phyloP scores from a whole-genome alignment of 2,329 filamentous ascomycete genomes.

The Harringtonia aguacate region DNA sequence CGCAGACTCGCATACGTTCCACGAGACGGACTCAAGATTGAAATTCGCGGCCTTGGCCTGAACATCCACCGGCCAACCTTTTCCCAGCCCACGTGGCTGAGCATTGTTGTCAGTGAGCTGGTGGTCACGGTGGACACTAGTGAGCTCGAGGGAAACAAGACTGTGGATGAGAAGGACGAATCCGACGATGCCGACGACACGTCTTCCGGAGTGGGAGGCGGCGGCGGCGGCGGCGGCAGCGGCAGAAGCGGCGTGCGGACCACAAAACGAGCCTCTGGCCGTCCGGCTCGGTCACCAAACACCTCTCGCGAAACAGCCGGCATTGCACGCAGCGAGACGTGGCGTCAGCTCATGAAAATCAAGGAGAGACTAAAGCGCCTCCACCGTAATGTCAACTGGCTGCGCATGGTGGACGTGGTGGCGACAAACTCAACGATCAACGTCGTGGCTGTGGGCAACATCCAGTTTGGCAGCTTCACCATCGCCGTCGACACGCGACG shows the following conservation, averaged over 20 bases:
- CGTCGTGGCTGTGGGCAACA: constrained; percentile 68
- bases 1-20: constrained; percentile 85
- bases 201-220: background rate
- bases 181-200: constrained; percentile 11
- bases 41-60: constrained; percentile 80
- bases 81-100: constrained; percentile 93
- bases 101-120: constrained; percentile 76
- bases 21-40: constrained; percentile 77
- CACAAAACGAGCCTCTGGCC: background rate
- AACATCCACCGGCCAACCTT: constrained; percentile 90
- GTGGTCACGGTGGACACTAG: constrained; percentile 72
- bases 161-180: constrained; percentile 16
- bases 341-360: constrained; percentile 64
- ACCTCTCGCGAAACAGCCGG: constrained; percentile 18
- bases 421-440: constrained; percentile 70
- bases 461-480: constrained; percentile 77
- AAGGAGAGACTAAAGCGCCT: constrained; percentile 82
- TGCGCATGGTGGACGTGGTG: constrained; percentile 80
- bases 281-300: constrained; percentile 6
- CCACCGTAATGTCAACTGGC: constrained; percentile 78
- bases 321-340: constrained; percentile 55
- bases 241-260: too few relatives aligned
- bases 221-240: background rate
- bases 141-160: constrained; percentile 44
- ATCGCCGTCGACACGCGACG: constrained; percentile 82